Evolutionary conservation across 2,329 filamentous ascomycete genomes (phyloP).

Genomic region (Sporothrix euskadiensis): DNA sequence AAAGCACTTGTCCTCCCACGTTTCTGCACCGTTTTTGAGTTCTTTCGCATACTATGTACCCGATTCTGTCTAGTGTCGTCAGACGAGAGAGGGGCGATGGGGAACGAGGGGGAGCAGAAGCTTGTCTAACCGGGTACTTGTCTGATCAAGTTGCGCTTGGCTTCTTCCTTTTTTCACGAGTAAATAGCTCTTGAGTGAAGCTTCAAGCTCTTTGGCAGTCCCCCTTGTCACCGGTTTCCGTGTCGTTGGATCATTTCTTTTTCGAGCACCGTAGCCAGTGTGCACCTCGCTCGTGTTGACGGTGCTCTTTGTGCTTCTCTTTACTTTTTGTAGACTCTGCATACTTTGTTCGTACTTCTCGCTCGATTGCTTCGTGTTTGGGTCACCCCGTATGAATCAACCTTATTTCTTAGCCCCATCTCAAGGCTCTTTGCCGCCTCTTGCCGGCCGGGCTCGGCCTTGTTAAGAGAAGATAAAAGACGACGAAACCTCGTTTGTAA

Average conservation of each 20-base stretch:
- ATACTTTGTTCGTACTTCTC: background rate
- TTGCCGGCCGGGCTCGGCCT: background rate
- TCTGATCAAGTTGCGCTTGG: background rate
- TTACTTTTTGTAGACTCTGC: background rate
- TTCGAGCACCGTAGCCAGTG: background rate
- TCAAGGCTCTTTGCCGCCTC: background rate
- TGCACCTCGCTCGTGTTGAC: background rate
- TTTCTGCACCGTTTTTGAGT: background rate
- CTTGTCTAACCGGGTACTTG: background rate
- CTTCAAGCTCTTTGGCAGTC: background rate
- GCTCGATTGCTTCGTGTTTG: background rate
- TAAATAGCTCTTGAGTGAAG: background rate
- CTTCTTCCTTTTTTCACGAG: too few species aligned
- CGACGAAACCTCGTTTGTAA: background rate
- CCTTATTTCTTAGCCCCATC: conserved; percentile 3
- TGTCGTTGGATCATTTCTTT: background rate
- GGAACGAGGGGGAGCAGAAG: background rate
- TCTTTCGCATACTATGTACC: conserved; percentile 7
- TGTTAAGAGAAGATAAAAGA: background rate
- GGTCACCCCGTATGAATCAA: background rate
- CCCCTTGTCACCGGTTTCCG: conserved; percentile 3
- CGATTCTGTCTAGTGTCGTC: background rate
- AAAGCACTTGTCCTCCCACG: background rate
- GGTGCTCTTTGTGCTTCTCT: background rate
- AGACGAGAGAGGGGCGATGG: background rate